Evolutionary conservation across 2,329 filamentous ascomycete genomes (phyloP), one percentile per base, ranked within the genome.

Genomic region (Cryphonectria radicalis): DNA sequence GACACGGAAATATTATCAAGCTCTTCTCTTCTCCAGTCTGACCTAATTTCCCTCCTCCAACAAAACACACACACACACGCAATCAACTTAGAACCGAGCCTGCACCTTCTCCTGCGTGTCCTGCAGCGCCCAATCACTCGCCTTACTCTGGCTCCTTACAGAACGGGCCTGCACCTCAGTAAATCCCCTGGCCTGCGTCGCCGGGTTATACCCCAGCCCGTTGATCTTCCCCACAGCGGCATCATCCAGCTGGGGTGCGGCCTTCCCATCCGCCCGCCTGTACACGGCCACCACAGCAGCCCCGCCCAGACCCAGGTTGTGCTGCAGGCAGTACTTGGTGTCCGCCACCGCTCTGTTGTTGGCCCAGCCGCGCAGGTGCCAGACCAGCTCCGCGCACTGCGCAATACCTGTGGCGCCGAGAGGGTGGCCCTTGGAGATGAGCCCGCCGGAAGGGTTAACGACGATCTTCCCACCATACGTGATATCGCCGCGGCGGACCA

Each of bases 361-460:
- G 28, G 95, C 95, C 95, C 95, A 98, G 17, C 95, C 95, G 74
- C 95, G 89, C 76, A 98, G 86, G 79, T 98, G 95, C 95, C 95
- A 98, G 40, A 97, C 93, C 17, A 98, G 85, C 84, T 98, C 95
- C 6, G 95, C 93, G 79, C 95, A 98, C 83, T 98, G 95, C 17
- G 95, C 96, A 67, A 98, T 87, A n/a, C 96, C 95, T 0, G 94
- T 97, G 0, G 95, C 95, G 46, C 95, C 95, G 4, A 98, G 90
- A 0, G 96, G 95, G 81, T 98, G 95, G 57, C 95, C 96, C 85
- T 98, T 98, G 74, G 93, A 96, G 78, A 98, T 98, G 70, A 98
- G 88, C 1, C 96, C 96, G 60, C 95, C 96, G 0, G 93, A 97
- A 1, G 95, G 95, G 82, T 98, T 98, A 80, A 98, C 89, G 73